phyloP scores from a whole-genome alignment of 352 stramenopile genomes.

The Phytophthora agathidicida region DNA sequence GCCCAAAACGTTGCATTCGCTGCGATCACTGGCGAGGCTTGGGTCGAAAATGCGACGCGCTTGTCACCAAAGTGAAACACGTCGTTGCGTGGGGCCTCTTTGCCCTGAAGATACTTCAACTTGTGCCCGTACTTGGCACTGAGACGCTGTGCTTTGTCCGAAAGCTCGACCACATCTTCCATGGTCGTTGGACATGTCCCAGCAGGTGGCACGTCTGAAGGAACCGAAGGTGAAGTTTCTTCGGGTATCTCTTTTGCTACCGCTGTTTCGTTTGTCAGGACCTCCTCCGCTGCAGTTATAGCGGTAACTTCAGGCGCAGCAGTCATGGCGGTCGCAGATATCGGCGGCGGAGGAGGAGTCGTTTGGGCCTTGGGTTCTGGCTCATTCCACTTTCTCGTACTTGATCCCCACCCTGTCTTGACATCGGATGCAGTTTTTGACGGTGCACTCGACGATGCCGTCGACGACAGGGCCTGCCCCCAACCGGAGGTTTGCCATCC shows the following conservation, averaged over 20 bases:
- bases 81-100: constrained; percentile 59
- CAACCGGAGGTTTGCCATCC: constrained; percentile 35
- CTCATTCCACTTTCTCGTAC: constrained; percentile 43
- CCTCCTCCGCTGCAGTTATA: not conserved
- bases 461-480: constrained; percentile 32
- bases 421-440: constrained; percentile 27
- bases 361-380: constrained; percentile 18
- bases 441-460: constrained; percentile 36
- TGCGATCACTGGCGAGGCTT: constrained; percentile 50
- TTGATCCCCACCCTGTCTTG: constrained; percentile 39
- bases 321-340: not conserved
- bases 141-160: constrained; percentile 70
- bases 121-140: constrained; percentile 78
- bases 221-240: constrained; percentile 4
- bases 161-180: constrained; percentile 42
- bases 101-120: constrained; percentile 82
- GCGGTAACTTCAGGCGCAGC: not conserved
- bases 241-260: constrained; percentile 8
- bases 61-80: constrained; percentile 62
- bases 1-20: constrained; percentile 70
- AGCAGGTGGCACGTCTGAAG: not conserved
- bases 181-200: not conserved
- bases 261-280: not conserved
- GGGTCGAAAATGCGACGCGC: constrained; percentile 43
- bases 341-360: not conserved